Base-by-base conservation (phyloP, 805 yeast species). In the Starmerella sp. region DNA sequence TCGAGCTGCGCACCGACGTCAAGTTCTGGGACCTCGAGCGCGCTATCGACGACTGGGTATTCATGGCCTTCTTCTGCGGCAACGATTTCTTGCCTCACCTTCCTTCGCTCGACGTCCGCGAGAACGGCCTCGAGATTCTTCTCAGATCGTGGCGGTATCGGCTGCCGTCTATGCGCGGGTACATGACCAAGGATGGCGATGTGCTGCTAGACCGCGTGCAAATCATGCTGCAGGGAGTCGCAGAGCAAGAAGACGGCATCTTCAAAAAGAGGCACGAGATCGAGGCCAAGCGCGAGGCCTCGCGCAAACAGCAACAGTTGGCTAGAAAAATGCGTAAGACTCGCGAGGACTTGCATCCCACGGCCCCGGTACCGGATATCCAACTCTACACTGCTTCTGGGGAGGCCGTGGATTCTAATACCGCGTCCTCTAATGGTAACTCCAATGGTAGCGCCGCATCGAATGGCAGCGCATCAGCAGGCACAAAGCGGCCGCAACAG, bases 11-110 rank as follows among this genome's bases (percentile, higher is more conserved):
- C 54, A 66, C 84, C 17, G 78, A 87, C 1, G 83, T 86, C 65
- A 77, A 80, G 22, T 59, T 57, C 49, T 89, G 84, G 70, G 97
- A 93, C 67, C 69, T 90, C 53, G 99, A 93, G 71, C 76, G 98
- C 56, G 97, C 97, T 2, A 83, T 93, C 58, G 99, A 93, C 67
- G 99, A 93, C 71, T 93, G 98, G 98, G 88, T 93, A 14, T 93
- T 93, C 62, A 84, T 93, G 90, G 91, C 97, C 77, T 93, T 93
- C 74, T 93, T 93, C 67, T 95, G 91, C 60, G 99, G 99, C 70
- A 93, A 93, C 67, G 99, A 93, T 80, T 93, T 93, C 76, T 73
- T 93, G 64, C 99, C 99, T 1, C 97, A 91, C 71, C 73, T 93
- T 62, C 97, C 99, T 4, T 82, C 95, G 34, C 76, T 93, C 54